Conservation (phyloP, 805 yeast species). For the Lachancea mirantina region DNA sequence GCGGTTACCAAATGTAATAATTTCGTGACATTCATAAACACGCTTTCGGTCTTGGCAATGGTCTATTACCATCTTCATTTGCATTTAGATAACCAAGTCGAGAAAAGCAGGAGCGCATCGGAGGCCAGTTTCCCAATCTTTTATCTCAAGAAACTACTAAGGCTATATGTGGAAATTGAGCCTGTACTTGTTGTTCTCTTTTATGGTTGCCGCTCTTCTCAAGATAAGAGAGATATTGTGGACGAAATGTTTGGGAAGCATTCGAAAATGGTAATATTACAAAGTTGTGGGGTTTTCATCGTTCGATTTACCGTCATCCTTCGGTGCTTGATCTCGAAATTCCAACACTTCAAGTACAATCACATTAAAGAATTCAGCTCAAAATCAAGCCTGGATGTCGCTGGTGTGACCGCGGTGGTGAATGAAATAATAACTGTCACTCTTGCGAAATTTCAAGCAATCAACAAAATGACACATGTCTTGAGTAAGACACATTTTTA, state of each 20-base stretch:
- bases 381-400: neutral
- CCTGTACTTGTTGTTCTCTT: conserved; percentile 13
- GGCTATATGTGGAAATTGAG: conserved; percentile 16
- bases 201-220: conserved; percentile 3
- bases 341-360: conserved; percentile 23
- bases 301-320: conserved; percentile 11
- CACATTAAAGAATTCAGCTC: conserved; percentile 6
- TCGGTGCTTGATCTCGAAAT: conserved; percentile 25
- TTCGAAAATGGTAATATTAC: conserved; percentile 13
- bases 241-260: conserved; percentile 13
- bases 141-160: conserved; percentile 17
- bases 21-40: conserved; percentile 24
- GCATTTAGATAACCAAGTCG: conserved; percentile 13
- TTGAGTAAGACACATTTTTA: conserved; percentile 52
- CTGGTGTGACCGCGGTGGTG: conserved; percentile 7
- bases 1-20: conserved; percentile 21
- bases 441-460: conserved; percentile 25
- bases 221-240: conserved; percentile 3
- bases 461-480: conserved; percentile 33
- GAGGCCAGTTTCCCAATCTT: conserved; percentile 16
- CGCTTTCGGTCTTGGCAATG: conserved; percentile 21
- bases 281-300: conserved; percentile 14
- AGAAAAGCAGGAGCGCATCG: conserved; percentile 1
- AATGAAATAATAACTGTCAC: conserved; percentile 17
- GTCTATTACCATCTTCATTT: conserved; percentile 21